Conservation (phyloP, 768 basidiomycete genomes). For the Lentinula aciculospora region DNA sequence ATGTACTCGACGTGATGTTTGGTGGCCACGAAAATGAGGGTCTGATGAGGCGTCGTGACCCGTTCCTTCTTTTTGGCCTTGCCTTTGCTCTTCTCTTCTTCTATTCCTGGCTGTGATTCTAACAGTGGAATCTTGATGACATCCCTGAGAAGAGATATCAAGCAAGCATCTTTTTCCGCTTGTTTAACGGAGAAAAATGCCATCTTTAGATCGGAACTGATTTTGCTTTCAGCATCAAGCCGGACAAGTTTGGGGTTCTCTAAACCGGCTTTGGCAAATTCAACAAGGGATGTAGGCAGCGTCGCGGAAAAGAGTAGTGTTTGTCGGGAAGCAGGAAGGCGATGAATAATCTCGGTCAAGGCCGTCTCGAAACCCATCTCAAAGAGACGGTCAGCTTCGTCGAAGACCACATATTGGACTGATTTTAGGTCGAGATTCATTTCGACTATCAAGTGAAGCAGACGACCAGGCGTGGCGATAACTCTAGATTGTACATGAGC, state of each 20-base stretch:
- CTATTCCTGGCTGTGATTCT: slow-evolving; percentile 22
- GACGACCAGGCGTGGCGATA: slow-evolving; percentile 95
- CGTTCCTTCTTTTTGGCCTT: slow-evolving; percentile 50
- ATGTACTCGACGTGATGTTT: slow-evolving; percentile 99
- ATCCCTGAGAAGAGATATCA: slow-evolving; percentile 80
- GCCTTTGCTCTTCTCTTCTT: slow-evolving; percentile 33
- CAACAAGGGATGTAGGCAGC: slow-evolving; percentile 90
- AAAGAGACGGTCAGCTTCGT: slow-evolving; percentile 97
- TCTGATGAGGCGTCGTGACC: slow-evolving; percentile 75
- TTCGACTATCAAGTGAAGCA: slow-evolving; percentile 94
- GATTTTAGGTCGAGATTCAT: slow-evolving; percentile 91
- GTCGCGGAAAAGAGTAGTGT: slow-evolving; percentile 96
- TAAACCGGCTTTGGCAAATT: slow-evolving; percentile 97
- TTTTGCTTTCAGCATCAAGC: slow-evolving; percentile 94
- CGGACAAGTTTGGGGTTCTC: slow-evolving; percentile 92
- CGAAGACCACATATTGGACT: slow-evolving; percentile 88
- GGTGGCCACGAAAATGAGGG: slow-evolving; percentile 91
- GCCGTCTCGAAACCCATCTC: slow-evolving; percentile 97
- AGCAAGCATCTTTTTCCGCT: slow-evolving; percentile 89
- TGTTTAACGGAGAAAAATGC: slow-evolving; percentile 92
- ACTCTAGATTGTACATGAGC: slow-evolving; percentile 46
- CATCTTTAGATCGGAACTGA: slow-evolving; percentile 90
- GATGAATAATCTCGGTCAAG: slow-evolving; percentile 85
- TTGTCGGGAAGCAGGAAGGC: slow-evolving; percentile 82
- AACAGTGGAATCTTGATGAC: slow-evolving; percentile 77